A percentile compares a stretch with the other conserved stretches of the same genome.
Evolutionary conservation across 1,284 basidiomycete species (phyloP).

Genomic region (Malassezia cuniculi): DNA sequence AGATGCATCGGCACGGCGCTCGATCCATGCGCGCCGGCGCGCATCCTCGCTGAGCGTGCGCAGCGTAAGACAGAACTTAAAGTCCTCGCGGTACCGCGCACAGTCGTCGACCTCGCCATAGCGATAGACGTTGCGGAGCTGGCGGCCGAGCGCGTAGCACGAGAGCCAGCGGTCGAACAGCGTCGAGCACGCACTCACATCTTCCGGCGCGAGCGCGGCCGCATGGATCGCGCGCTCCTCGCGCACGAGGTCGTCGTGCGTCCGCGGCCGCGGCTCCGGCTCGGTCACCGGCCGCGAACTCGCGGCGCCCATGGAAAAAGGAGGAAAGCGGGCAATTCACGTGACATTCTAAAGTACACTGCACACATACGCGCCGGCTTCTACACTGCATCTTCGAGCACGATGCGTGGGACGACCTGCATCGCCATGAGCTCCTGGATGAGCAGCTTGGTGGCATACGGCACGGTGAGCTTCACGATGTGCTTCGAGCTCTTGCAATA

Average conservation of each 20-base stretch:
- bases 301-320: constrained; percentile 8
- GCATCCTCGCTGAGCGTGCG: constrained; percentile 66
- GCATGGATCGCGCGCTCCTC: constrained; percentile 33
- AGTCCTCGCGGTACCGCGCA: constrained; percentile 68
- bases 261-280: background rate
- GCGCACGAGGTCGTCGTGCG: constrained; percentile 7
- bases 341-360: background rate
- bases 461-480: constrained; percentile 91
- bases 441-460: constrained; percentile 89
- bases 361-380: background rate
- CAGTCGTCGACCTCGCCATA: constrained; percentile 69
- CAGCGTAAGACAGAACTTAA: constrained; percentile 84
- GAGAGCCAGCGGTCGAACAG: constrained; percentile 40
- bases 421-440: constrained; percentile 73
- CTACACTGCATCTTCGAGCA: constrained; percentile 33
- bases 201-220: constrained; percentile 23
- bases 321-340: constrained; percentile 1
- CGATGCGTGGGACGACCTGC: constrained; percentile 48
- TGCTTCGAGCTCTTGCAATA: constrained; percentile 86
- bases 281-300: constrained; percentile 1
- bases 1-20: constrained; percentile 78
- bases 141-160: constrained; percentile 57
- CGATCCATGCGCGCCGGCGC: constrained; percentile 68
- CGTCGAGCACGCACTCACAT: constrained; percentile 31
- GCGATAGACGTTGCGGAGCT: constrained; percentile 73